Percentiles rank a stretch among this genome's conserved stretches.
phyloP scores from a whole-genome alignment of 2,329 filamentous ascomycete genomes.

The Mycosphaerelloides madeirae region DNA sequence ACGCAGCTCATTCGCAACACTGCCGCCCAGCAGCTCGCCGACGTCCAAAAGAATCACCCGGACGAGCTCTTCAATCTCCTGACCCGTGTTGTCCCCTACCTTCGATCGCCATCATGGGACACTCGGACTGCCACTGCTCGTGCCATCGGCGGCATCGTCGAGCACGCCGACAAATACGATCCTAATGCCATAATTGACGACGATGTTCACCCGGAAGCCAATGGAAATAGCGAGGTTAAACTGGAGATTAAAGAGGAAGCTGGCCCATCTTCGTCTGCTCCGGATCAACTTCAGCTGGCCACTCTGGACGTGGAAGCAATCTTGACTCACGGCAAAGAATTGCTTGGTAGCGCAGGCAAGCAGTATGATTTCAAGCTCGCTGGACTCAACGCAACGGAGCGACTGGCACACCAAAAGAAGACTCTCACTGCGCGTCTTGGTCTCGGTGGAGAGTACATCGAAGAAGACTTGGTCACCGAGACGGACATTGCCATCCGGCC shows the following conservation, averaged over 20 bases:
- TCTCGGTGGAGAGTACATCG: constrained; percentile 74
- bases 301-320: constrained; percentile 74
- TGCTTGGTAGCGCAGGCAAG: constrained; percentile 75
- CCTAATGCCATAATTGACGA: constrained; percentile 52
- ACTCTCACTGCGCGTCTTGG: constrained; percentile 77
- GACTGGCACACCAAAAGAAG: constrained; percentile 84
- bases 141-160: constrained; percentile 88
- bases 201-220: constrained; percentile 33
- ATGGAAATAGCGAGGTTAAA: constrained; percentile 46
- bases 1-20: constrained; percentile 95
- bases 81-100: constrained; percentile 88
- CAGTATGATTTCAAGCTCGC: constrained; percentile 81
- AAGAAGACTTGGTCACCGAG: constrained; percentile 73
- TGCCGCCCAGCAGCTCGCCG: constrained; percentile 90
- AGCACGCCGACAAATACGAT: constrained; percentile 81
- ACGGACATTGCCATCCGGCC: constrained; percentile 52
- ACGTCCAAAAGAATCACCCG: constrained; percentile 96
- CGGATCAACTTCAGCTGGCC: constrained; percentile 64
- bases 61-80: constrained; percentile 96
- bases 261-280: constrained; percentile 4
- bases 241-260: constrained; percentile 46
- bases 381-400: constrained; percentile 71
- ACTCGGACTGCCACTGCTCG: constrained; percentile 89
- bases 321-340: constrained; percentile 74
- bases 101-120: constrained; percentile 95